A percentile compares a stretch with the other conserved stretches of the same genome.
phyloP scores from a whole-genome alignment of 192 early-diverging fungal genomes.

The Rhizophagus sp. region DNA sequence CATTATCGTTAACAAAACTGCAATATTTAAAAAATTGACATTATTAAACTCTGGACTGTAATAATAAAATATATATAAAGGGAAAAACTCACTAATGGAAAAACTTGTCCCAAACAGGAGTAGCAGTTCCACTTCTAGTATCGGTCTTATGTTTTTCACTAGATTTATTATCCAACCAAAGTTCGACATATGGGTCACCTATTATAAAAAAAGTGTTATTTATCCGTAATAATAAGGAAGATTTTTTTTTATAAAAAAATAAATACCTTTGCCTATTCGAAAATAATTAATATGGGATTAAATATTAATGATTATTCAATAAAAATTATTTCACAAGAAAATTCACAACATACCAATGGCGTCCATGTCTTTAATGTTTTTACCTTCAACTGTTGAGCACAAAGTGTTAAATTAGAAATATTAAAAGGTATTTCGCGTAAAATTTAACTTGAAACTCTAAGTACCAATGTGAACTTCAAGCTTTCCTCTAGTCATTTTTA shows the following conservation, averaged over 20 bases:
- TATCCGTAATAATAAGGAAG: neutral
- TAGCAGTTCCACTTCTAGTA: neutral
- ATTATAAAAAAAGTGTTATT: neutral
- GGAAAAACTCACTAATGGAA: neutral
- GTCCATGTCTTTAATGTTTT: neutral
- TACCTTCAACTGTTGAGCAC: neutral
- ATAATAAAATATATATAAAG: neutral
- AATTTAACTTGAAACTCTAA: neutral
- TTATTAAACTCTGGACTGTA: neutral
- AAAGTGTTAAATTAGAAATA: neutral
- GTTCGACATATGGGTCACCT: conserved; percentile 1
- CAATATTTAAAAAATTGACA: neutral
- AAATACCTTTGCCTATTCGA: neutral
- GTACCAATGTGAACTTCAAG: neutral
- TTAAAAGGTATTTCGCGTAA: neutral
- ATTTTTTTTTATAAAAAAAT: neutral
- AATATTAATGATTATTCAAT: neutral
- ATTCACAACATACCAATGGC: neutral
- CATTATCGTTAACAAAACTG: neutral
- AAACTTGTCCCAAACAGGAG: neutral
- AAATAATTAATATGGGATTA: neutral
- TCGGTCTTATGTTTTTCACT: neutral
- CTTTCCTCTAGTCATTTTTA: neutral
- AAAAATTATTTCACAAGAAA: neutral
- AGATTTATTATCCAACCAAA: neutral